Evolutionary conservation across 768 basidiomycete species (phyloP), one percentile per base, ranked within the genome.

Genomic region (Russula emetica): DNA sequence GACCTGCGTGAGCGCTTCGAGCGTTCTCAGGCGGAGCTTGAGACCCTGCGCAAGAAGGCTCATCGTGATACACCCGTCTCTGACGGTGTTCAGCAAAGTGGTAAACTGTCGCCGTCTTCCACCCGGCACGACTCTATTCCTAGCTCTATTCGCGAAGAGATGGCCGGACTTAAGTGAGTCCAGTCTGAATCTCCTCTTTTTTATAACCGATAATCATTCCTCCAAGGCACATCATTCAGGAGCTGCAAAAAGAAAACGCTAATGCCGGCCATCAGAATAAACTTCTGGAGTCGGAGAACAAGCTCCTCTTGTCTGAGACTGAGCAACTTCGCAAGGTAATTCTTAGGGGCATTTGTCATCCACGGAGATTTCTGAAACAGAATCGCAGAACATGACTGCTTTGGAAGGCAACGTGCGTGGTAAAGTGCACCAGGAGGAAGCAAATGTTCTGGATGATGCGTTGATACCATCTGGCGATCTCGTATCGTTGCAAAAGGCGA

Each of bases 161-260:
- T 93, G 61, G 85, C 81, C 14, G 93, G 93, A 9, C 81, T 95
- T 45, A 94, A 94, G 90, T 92, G 72, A 28, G 10, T 53, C 34
- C 45, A 38, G 18, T 47, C 42, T 16, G 32, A n/a, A 24, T 30
- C 14, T 34, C 49, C 8, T 38, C 20, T 58, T 45, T 47, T 14
- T 56, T 13, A 55, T 60, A 30, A 62, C 53, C 28, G 51, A 11
- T 55, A 58, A 20, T 1, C 64, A 92, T 65, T 22, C 59, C n/a
- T 44, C 32, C 32, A 65, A 65, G 90, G 74, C 87, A 92, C 70
- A 92, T 97, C 69, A 85, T 97, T 24, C 88, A 92, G 71, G 90
- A 94, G 69, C 78, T 97, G 45, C 90, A 91, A 71, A 88, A 89
- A 69, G 94, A 97, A 74, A 90, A 85, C 69, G 71, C 83, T 3